These are phyloP conservation scores for Pyronema domesticum DNA, from an alignment of 495 filamentous ascomycete genomes.

Conservation along the genomic window DNA sequence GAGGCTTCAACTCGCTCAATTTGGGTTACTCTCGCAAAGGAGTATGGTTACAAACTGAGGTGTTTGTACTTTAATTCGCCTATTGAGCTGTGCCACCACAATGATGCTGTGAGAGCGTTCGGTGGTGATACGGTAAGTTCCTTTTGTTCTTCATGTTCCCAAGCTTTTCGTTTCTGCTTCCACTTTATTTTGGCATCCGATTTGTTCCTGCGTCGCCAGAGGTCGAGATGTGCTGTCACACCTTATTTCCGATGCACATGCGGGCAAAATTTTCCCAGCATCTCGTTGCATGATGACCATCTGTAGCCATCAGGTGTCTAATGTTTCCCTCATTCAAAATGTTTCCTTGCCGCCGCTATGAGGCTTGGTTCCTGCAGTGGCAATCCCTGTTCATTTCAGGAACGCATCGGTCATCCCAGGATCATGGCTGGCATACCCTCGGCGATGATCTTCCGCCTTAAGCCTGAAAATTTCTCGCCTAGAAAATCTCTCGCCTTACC, in stretches of 20 bases:
- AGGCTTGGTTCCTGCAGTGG: background rate
- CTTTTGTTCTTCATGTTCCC: constrained; percentile 2
- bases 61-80: constrained; percentile 70
- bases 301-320: background rate
- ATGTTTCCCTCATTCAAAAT: background rate
- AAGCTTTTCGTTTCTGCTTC: constrained; percentile 7
- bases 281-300: background rate
- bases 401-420: no score
- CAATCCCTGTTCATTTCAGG: no score
- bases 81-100: constrained; percentile 63
- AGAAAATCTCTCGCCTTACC: no score
- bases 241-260: background rate
- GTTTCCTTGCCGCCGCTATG: background rate
- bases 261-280: background rate
- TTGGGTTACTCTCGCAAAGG: constrained; percentile 58
- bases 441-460: no score
- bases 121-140: constrained; percentile 34
- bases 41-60: constrained; percentile 55
- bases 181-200: constrained; percentile 4
- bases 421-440: no score
- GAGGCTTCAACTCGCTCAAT: constrained; percentile 51
- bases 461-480: no score
- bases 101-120: constrained; percentile 65
- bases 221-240: background rate
- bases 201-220: constrained; percentile 7